Evolutionary conservation across 306 rosid genomes (phyloP), one percentile per base, ranked within the genome.

Genomic region (Oemleria cerasiformis): DNA sequence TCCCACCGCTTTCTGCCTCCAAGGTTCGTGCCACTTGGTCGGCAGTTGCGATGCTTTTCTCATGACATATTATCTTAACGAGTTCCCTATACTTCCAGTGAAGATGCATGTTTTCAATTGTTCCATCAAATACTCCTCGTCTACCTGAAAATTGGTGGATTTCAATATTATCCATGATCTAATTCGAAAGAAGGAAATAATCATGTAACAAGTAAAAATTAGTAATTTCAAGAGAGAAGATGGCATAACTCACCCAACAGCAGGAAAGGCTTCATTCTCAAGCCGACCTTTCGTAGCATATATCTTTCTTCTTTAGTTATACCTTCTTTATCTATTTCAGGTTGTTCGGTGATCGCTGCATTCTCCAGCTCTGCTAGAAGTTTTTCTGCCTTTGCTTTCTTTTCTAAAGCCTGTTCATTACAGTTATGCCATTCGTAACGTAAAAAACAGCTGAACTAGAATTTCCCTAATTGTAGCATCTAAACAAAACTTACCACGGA

Each of bases 11-110:
- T 82, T 91, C 98, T 57, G 88, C 81, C 85, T 91, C 98, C 76
- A 93, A 84, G 77, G 85, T 88, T 65, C 41, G 84, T 65, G 96
- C 98, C 64, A 81, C 80, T 79, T 84, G 84, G 54, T 83, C 83
- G 67, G 78, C 94, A 78, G 66, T 70, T 77, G 80, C 83, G 68
- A 72, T 67, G 83, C 67, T 88, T 74, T 73, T 73, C 61, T 71
- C 82, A 44, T 77, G 82, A 76, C 85, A 79, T 55, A 93, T 79
- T 75, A 93, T 80, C 89, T 93, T 93, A 77, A 91, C 91, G 9
- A 93, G 97, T 78, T 93, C 98, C 82, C 97, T 90, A 73, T 93
- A 93, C 79, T 93, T 93, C 98, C 97, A 93, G 80, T 93, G 98
- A 69, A 93, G 98, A 77, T 93, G 97, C 98, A 93, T 88, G 84